Evolutionary conservation across 129 eudicot species (phyloP).

Genomic region (Ambrosia artemisiifolia): DNA sequence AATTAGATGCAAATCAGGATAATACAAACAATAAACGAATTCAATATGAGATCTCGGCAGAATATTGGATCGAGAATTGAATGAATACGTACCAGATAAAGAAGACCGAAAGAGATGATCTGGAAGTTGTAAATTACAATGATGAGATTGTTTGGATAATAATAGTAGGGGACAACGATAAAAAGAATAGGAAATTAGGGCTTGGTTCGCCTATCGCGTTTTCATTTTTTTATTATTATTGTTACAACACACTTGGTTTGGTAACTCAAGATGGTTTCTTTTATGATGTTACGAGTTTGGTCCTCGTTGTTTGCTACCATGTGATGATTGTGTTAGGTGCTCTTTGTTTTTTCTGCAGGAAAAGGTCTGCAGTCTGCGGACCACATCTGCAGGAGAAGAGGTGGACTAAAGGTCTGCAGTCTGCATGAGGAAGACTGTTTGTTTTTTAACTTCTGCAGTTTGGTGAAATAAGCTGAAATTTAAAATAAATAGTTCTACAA

Average conservation of each 20-base stretch:
- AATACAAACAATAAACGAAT: not conserved
- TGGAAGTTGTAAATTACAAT: not conserved
- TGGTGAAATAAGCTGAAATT: too few relatives aligned
- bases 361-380: too few relatives aligned
- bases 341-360: too few relatives aligned
- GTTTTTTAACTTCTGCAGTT: too few relatives aligned
- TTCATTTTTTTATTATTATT: too few relatives aligned
- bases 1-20: not conserved
- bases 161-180: not conserved
- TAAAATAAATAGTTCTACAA: too few relatives aligned
- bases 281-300: not conserved
- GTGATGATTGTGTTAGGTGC: too few relatives aligned
- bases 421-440: too few relatives aligned
- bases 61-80: not conserved
- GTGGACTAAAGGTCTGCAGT: too few relatives aligned
- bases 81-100: conserved; percentile 19
- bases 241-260: too few relatives aligned
- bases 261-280: too few relatives aligned
- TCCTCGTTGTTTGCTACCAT: not conserved
- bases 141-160: conserved; percentile 7
- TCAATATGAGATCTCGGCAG: not conserved
- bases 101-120: not conserved
- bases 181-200: conserved; percentile 12
- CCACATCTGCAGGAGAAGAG: too few relatives aligned
- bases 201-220: conserved; percentile 13